Base-by-base conservation (phyloP, 352 stramenopile species). In the Phytophthora palmivora region DNA sequence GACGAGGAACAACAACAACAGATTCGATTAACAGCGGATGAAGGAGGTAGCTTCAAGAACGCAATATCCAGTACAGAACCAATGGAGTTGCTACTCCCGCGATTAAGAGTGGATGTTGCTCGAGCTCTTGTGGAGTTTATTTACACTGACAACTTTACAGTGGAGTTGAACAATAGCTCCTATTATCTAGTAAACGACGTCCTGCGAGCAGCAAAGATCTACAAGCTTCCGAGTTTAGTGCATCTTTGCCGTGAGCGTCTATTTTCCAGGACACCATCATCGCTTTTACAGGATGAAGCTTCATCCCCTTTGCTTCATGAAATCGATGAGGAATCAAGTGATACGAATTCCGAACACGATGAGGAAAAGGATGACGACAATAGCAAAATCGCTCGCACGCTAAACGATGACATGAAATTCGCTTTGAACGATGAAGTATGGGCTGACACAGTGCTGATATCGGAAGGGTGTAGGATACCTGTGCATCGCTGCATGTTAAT, bases 181-280 rank as follows among this genome's bases (percentile, higher is more conserved):
- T 81, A 80, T 19, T 90, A 81, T 33, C 62, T 94, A 9, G 39
- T 85, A 2, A 75, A 78, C 9, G 84, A 94, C 46, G 72, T 94
- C 6, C 53, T 84, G 12, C 70, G 74, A n/a, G 80, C 82, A 4
- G 70, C 84, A 4, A 59, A 67, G 12, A 28, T 72, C 16, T 87
- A 74, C 34, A 43, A 77, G n/a, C 65, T 93, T 9, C 66, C 63
- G 0, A 47, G 37, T 33, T 76, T 94, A 3, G 63, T 54, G 9
- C 33, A 43, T 9, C 59, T 90, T 16, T 94, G 84, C 41, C 62
- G 58, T 1, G 50, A 72, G 3, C 59, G 59, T 10, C 52, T 76
- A 0, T 67, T 87, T 14, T 58, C 41, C 3, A 36, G 60, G 15
- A 65, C 62, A 4, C 52, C 70, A 0, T 59, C 43, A 12, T 45